Conservation (phyloP, 1,139 yeast genomes). For the Taphrina communis region DNA sequence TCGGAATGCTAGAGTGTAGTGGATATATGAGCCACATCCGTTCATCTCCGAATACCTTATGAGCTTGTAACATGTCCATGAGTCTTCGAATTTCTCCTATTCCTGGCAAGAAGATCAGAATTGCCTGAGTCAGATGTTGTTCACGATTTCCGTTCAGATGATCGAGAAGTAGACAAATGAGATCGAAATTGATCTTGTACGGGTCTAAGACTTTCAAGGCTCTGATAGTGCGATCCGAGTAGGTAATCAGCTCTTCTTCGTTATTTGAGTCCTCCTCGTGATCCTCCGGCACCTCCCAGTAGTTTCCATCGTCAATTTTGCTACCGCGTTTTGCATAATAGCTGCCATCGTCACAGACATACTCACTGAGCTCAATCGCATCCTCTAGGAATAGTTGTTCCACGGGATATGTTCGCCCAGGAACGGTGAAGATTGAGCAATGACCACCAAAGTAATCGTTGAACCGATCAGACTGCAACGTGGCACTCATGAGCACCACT, state of each 20-base stretch:
- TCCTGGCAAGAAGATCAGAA: slow-evolving; percentile 78
- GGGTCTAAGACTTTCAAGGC: slow-evolving; percentile 40
- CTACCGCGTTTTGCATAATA: slow-evolving; percentile 32
- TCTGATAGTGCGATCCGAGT: slow-evolving; percentile 23
- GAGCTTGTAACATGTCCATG: slow-evolving; percentile 65
- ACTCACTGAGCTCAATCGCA: slow-evolving; percentile 38
- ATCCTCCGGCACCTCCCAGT: slow-evolving; percentile 33
- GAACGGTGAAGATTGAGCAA: slow-evolving; percentile 68
- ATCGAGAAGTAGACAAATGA: slow-evolving; percentile 41
- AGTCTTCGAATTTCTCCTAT: slow-evolving; percentile 75
- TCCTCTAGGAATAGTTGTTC: slow-evolving; percentile 60
- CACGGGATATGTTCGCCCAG: slow-evolving; percentile 83
- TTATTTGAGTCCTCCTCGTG: slow-evolving; percentile 29
- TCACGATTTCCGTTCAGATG: slow-evolving; percentile 19
- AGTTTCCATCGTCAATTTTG: slow-evolving; percentile 3
- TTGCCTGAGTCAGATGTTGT: slow-evolving; percentile 57
- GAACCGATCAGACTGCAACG: slow-evolving; percentile 68
- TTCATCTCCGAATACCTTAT: slow-evolving; percentile 61
- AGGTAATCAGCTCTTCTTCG: slow-evolving; percentile 28
- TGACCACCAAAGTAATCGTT: slow-evolving; percentile 59
- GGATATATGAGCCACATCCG: slow-evolving; percentile 61
- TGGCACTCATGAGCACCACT: slow-evolving; percentile 81
- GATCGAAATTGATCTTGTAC: slow-evolving; percentile 41
- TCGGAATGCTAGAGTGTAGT: slow-evolving; percentile 73
- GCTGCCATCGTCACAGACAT: slow-evolving; percentile 34